Evolutionary conservation across 768 basidiomycete genomes (phyloP).

Genomic region (Lepiota brunneoincarnata): DNA sequence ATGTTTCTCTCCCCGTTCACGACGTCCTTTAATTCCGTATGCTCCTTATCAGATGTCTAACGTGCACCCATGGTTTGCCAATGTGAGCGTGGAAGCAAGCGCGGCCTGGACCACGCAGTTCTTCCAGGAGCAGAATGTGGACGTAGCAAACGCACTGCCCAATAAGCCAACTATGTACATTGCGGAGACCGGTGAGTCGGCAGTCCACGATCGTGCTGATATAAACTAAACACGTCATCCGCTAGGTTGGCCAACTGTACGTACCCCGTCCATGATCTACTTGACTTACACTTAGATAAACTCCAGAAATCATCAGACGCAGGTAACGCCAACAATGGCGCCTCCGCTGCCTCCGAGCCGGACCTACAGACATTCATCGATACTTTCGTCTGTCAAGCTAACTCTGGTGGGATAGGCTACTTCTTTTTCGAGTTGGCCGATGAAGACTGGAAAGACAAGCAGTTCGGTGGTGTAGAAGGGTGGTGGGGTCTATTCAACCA

Average conservation of each 20-base stretch:
- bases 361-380: slow-evolving; percentile 84
- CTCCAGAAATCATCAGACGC: slow-evolving; percentile 56
- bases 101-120: slow-evolving; percentile 83
- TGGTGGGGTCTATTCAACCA: slow-evolving; percentile 49
- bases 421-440: slow-evolving; percentile 89
- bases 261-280: slow-evolving; percentile 9
- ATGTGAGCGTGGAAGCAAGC: slow-evolving; percentile 59
- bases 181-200: slow-evolving; percentile 76
- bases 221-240: not conserved
- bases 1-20: slow-evolving; percentile 20
- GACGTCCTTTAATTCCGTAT: not conserved
- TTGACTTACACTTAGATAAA: not conserved
- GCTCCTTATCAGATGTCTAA: slow-evolving; percentile 65
- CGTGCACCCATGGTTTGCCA: slow-evolving; percentile 95
- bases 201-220: slow-evolving; percentile 15
- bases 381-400: slow-evolving; percentile 86
- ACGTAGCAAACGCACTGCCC: slow-evolving; percentile 46
- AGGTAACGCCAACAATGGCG: slow-evolving; percentile 62
- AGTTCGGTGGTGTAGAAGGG: slow-evolving; percentile 79
- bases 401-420: slow-evolving; percentile 75
- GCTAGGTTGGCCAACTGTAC: slow-evolving; percentile 61
- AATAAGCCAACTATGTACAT: slow-evolving; percentile 86
- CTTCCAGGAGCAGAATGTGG: slow-evolving; percentile 68
- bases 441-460: slow-evolving; percentile 74
- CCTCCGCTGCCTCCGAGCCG: slow-evolving; percentile 54